Base-by-base conservation (phyloP, 805 yeast genomes). In the Saccharomycopsis synnaedendra region DNA sequence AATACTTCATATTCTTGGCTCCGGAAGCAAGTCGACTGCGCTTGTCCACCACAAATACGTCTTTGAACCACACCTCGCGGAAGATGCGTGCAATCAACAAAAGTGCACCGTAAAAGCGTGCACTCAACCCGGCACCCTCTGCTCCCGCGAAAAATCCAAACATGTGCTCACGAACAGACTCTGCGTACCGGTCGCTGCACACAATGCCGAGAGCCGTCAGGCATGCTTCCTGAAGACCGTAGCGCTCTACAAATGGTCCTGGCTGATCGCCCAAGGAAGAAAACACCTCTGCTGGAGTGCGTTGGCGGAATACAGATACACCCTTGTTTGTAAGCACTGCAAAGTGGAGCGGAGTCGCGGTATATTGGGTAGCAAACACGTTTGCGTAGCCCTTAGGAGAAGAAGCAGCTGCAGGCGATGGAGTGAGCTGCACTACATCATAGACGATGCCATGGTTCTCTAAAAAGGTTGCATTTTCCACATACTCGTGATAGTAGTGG, bases 221-320 rank as follows among this genome's bases (percentile, higher is more conserved):
- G 59, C 97, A 90, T 3, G 95, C 81, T 62, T 94, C 98, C 45
- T 85, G 80, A 45, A 81, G 74, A 4, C 97, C 97, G 61, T 87
- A 88, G 47, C 84, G 82, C 43, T 76, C 74, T 11, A 82, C 77
- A 59, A 86, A 86, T 45, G 80, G 74, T 45, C 79, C 72, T 45
- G 85, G 75, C 27, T 83, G 79, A 38, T 82, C 89, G 44, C 80
- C 77, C 48, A 85, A 66, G 0, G 82, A 64, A 58, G 82, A 83
- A 54, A 90, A 73, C 4, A 87, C 74, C 60, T 82, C 75, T 60
- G 82, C 89, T 5, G 96, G 93, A 3, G 88, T 82, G 61, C 87
- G 75, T 56, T 81, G 81, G 54, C 82, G 80, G 62, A 80, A 86
- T 39, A 85, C 72, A 57, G 80, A 81, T 36, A 90, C 76, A 2